Evolutionary conservation across 129 eudicot species (phyloP).

Genomic region (Smallanthus sonchifolius): DNA sequence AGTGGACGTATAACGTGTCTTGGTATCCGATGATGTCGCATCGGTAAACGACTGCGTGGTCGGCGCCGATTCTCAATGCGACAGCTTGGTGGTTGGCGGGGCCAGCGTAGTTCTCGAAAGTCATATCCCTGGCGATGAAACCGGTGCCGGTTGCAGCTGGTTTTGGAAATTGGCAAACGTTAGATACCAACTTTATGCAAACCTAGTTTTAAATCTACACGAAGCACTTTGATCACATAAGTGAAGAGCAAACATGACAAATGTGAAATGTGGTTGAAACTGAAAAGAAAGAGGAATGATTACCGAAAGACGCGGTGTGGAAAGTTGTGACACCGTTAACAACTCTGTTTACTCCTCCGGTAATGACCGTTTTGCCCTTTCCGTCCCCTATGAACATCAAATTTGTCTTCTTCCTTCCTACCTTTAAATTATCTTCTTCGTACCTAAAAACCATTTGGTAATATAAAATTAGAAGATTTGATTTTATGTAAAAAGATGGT

Average conservation of each 20-base stretch:
- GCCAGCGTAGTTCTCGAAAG: slow-evolving; percentile 84
- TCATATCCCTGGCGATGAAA: slow-evolving; percentile 71
- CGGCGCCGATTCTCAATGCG: slow-evolving; percentile 83
- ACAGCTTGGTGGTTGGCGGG: slow-evolving; percentile 88
- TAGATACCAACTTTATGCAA: too few relatives aligned
- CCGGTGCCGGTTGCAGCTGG: slow-evolving; percentile 88
- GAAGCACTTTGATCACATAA: too few relatives aligned
- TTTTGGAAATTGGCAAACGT: background rate
- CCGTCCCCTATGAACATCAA: slow-evolving; percentile 71
- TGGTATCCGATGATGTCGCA: slow-evolving; percentile 83
- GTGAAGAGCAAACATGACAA: too few relatives aligned
- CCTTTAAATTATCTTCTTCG: slow-evolving; percentile 51
- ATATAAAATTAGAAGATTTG: too few relatives aligned
- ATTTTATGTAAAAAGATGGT: too few relatives aligned
- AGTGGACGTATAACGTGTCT: slow-evolving; percentile 82
- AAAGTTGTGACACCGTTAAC: slow-evolving; percentile 65
- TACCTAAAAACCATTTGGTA: slow-evolving; percentile 28
- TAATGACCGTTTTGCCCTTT: slow-evolving; percentile 55
- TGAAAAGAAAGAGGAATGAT: background rate
- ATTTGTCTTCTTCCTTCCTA: slow-evolving; percentile 73
- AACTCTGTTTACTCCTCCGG: slow-evolving; percentile 47
- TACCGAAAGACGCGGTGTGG: slow-evolving; percentile 93
- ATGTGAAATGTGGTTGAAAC: background rate
- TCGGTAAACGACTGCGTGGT: slow-evolving; percentile 71
- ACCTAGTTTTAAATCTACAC: too few relatives aligned